phyloP scores from a whole-genome alignment of 1,284 basidiomycete genomes.

The Phenoliferia sp. region DNA sequence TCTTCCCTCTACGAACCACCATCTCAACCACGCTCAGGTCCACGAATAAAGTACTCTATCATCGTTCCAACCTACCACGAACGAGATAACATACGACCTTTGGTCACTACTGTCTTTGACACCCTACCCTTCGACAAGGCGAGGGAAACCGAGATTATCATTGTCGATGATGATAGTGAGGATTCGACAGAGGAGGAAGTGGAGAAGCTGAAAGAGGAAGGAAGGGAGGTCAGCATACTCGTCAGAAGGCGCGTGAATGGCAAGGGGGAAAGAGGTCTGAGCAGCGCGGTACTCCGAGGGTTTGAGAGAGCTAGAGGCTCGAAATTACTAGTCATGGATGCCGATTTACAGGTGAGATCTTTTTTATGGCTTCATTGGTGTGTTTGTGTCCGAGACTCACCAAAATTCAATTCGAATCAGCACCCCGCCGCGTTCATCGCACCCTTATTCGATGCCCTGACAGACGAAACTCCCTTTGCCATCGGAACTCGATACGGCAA shows the following conservation, averaged over 20 bases:
- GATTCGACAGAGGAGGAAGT: conserved; percentile 49
- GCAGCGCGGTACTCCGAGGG: conserved; percentile 48
- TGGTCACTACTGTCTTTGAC: conserved; percentile 46
- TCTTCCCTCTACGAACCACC: conserved; percentile 22
- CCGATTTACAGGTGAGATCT: conserved; percentile 43
- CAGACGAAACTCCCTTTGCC: conserved; percentile 42
- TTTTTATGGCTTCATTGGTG: not conserved
- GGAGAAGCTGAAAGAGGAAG: conserved; percentile 43
- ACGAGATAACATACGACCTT: conserved; percentile 47
- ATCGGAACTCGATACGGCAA: conserved; percentile 49
- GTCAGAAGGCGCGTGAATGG: conserved; percentile 46
- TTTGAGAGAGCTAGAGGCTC: conserved; percentile 47
- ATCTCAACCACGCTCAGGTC: conserved; percentile 8
- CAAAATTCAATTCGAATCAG: conserved; percentile 27
- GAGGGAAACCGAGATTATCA: conserved; percentile 46
- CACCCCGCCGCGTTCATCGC: conserved; percentile 49
- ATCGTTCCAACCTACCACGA: conserved; percentile 52
- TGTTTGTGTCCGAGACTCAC: not conserved
- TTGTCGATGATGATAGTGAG: conserved; percentile 51
- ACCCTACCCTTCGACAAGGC: conserved; percentile 30
- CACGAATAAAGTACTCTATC: conserved; percentile 43
- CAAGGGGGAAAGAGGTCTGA: conserved; percentile 44
- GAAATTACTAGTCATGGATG: conserved; percentile 50
- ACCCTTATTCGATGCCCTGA: conserved; percentile 43
- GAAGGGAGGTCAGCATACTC: conserved; percentile 48